A percentile compares a stretch with the other conserved stretches of the same genome.
Evolutionary conservation across 345 rosid genomes (phyloP).

Genomic region (Geranium rotundifolium): DNA sequence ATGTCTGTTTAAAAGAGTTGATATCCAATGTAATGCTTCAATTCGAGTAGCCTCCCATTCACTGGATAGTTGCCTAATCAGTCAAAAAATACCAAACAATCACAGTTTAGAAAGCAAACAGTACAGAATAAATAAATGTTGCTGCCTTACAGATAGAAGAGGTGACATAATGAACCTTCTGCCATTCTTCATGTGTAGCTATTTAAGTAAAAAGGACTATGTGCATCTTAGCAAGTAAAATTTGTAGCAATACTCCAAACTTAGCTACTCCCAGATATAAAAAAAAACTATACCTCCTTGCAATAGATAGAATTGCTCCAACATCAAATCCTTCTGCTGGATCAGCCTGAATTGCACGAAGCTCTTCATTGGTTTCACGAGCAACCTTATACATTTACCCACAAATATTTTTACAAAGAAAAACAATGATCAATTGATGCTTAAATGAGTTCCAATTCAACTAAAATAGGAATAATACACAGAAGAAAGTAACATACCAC

Average conservation of each 20-base stretch:
- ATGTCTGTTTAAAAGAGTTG: constrained; percentile 74
- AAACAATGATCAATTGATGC: neutral
- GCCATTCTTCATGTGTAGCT: neutral
- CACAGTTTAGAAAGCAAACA: neutral
- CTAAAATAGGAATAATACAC: neutral
- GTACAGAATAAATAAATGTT: too few species aligned
- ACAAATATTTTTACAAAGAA: too few species aligned
- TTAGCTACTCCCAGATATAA: neutral
- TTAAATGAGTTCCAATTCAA: neutral
- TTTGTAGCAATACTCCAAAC: neutral
- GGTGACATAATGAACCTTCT: neutral
- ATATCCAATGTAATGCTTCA: constrained; percentile 95
- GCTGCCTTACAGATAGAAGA: neutral
- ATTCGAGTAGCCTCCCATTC: constrained; percentile 88
- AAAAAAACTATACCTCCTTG: constrained; percentile 57
- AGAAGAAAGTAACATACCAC: constrained; percentile 50
- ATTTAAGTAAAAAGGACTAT: neutral
- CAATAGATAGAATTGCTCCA: constrained; percentile 74
- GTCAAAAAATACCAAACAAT: constrained; percentile 15
- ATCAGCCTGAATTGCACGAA: constrained; percentile 69
- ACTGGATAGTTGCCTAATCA: constrained; percentile 52
- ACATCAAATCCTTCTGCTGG: constrained; percentile 87
- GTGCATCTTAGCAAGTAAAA: neutral
- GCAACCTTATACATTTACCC: constrained; percentile 50
- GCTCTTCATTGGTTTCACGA: constrained; percentile 98